phyloP scores from a whole-genome alignment of 2,329 filamentous ascomycete species.

The Huntiella bhutanensis region DNA sequence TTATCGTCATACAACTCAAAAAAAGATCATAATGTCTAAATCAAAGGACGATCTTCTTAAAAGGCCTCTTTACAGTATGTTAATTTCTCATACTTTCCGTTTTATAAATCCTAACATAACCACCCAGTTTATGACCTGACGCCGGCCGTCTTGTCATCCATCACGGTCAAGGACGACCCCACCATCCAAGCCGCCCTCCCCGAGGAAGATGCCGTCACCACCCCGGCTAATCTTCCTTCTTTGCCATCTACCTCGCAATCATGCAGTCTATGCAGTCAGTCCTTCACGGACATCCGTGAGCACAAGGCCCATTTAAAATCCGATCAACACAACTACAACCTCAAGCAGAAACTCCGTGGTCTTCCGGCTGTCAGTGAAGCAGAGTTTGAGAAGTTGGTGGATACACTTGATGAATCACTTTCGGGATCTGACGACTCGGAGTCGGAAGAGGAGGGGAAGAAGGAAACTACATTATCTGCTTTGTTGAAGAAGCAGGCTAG shows the following conservation, averaged over 20 bases:
- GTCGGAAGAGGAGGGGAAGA: conserved; percentile 43
- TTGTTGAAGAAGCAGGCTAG: conserved; percentile 70
- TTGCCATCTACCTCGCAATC: conserved; percentile 45
- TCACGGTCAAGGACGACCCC: conserved; percentile 30
- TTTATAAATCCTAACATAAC: background rate
- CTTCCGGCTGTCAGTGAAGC: conserved; percentile 51
- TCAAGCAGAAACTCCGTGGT: conserved; percentile 76
- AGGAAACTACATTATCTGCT: conserved; percentile 53
- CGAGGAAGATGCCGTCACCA: background rate
- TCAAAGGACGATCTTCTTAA: conserved; percentile 5
- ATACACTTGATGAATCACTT: conserved; percentile 69
- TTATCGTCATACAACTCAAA: too few relatives aligned
- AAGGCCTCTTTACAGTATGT: conserved; percentile 8
- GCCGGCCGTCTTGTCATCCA: conserved; percentile 47
- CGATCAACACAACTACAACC: conserved; percentile 82
- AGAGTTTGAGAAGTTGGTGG: conserved; percentile 74
- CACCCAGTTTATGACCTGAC: conserved; percentile 63
- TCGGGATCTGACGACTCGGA: conserved; percentile 69
- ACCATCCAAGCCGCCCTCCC: conserved; percentile 12
- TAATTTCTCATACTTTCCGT: background rate
- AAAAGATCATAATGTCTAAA: conserved; percentile 3
- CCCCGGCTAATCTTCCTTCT: conserved; percentile 13
- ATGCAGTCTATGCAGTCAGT: conserved; percentile 60
- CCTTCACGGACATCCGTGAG: conserved; percentile 55
- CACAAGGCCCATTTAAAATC: conserved; percentile 76